phyloP scores from a whole-genome alignment of 768 basidiomycete species.

The Paxillus rubicundulus region DNA sequence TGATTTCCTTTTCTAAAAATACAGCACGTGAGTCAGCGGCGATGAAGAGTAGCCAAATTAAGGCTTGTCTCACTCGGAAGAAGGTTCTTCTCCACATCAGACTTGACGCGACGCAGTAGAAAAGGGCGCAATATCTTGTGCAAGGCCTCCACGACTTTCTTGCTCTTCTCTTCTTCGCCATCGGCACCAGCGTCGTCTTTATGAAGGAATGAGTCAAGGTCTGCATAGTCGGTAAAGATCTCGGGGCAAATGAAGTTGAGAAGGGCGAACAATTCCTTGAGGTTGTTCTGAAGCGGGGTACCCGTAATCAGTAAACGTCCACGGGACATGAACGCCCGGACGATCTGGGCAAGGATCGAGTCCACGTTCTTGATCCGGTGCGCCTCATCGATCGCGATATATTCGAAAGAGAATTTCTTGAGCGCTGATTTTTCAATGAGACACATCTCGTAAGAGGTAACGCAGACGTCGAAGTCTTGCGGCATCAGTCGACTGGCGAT shows the following conservation, averaged over 20 bases:
- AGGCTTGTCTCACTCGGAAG: constrained; percentile 65
- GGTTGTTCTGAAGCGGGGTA: constrained; percentile 93
- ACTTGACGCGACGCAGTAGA: constrained; percentile 89
- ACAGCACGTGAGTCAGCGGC: background rate
- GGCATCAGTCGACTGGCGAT: constrained; percentile 77
- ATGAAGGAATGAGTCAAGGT: constrained; percentile 91
- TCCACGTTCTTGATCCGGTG: constrained; percentile 99
- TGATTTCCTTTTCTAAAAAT: constrained; percentile 89
- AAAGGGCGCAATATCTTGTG: constrained; percentile 97
- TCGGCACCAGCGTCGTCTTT: constrained; percentile 72
- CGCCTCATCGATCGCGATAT: constrained; percentile 97
- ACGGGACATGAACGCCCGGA: constrained; percentile 83
- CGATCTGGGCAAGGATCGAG: constrained; percentile 92
- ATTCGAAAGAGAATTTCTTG: constrained; percentile 95
- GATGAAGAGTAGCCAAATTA: background rate
- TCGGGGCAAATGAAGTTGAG: constrained; percentile 97
- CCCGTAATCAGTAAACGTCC: constrained; percentile 94
- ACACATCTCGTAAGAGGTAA: constrained; percentile 97
- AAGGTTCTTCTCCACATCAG: constrained; percentile 94
- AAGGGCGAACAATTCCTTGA: constrained; percentile 91
- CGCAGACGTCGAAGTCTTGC: constrained; percentile 89
- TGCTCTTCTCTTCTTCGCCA: constrained; percentile 78
- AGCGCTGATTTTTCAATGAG: constrained; percentile 90
- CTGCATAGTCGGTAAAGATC: constrained; percentile 87
- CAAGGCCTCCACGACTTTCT: constrained; percentile 92